phyloP scores from a whole-genome alignment of 2,329 filamentous ascomycete species.

The Colletotrichum sp. region DNA sequence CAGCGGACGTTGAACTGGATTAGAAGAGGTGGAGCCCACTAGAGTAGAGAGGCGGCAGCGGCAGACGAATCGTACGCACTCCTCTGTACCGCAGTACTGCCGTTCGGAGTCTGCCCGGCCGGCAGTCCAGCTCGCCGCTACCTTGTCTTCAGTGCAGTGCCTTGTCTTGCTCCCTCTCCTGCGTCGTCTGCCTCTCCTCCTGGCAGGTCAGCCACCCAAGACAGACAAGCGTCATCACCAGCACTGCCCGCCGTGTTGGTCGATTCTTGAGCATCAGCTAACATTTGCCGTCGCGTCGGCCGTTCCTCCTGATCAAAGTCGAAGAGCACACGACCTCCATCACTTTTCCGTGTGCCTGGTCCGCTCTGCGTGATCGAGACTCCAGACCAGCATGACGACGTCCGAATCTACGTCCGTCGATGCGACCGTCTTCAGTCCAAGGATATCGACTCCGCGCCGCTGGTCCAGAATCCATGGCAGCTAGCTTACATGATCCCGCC shows the following conservation, averaged over 20 bases:
- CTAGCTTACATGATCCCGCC: constrained; percentile 5
- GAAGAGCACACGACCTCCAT: not conserved
- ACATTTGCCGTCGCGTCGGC: not conserved
- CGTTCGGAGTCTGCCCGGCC: constrained; percentile 17
- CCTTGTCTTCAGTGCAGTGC: not conserved
- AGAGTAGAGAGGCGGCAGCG: not conserved
- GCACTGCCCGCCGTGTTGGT: not conserved
- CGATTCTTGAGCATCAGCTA: not conserved
- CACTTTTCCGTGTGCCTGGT: not conserved
- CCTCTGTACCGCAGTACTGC: not conserved
- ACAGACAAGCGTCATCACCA: constrained; percentile 1
- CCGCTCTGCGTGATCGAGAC: not conserved
- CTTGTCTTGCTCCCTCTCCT: not conserved
- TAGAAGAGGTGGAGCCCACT: constrained; percentile 16
- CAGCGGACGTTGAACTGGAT: constrained; percentile 17
- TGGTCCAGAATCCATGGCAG: not conserved
- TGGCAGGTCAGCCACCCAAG: not conserved
- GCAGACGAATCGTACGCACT: not conserved
- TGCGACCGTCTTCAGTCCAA: not conserved
- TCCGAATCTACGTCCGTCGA: not conserved
- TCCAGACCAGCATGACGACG: not conserved
- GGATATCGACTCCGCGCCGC: not conserved
- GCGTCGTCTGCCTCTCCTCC: not conserved
- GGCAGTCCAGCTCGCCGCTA: constrained; percentile 1
- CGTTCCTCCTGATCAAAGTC: not conserved